Evolutionary conservation across 2,329 filamentous ascomycete genomes (phyloP).

Genomic region (Botryotinia globosa): DNA sequence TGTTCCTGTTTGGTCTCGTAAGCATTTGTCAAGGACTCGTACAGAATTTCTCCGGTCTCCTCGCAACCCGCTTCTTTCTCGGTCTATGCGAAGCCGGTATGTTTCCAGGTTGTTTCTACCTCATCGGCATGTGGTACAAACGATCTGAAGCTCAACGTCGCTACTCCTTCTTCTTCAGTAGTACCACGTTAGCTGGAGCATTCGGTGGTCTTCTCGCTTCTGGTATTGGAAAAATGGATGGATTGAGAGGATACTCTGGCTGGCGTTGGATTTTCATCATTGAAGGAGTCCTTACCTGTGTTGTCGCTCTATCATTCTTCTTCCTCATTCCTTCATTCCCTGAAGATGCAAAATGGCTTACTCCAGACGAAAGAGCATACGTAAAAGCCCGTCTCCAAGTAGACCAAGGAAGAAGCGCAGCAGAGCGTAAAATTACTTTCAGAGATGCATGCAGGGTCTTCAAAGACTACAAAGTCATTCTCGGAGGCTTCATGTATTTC

Average conservation of each 20-base stretch:
- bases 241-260: constrained; percentile 61
- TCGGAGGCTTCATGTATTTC: constrained; percentile 79
- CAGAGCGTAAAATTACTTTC: constrained; percentile 58
- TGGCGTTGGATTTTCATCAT: constrained; percentile 87
- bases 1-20: constrained; percentile 60
- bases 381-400: constrained; percentile 63
- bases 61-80: constrained; percentile 81
- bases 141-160: constrained; percentile 85
- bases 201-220: constrained; percentile 84
- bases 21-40: constrained; percentile 40
- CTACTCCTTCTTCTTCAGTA: constrained; percentile 91
- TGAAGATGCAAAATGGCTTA: constrained; percentile 71
- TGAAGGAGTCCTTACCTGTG: constrained; percentile 63
- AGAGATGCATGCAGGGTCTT: constrained; percentile 61
- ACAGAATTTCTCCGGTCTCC: constrained; percentile 71
- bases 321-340: constrained; percentile 74
- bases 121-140: constrained; percentile 88
- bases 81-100: constrained; percentile 74
- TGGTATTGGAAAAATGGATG: constrained; percentile 86
- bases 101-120: constrained; percentile 71
- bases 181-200: constrained; percentile 73
- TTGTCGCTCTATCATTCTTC: constrained; percentile 60
- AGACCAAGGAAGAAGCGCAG: constrained; percentile 66
- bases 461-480: constrained; percentile 70
- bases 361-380: constrained; percentile 64